These are phyloP conservation scores for Ustilago crameri DNA, from an alignment of 1,284 basidiomycete species.

Conservation along the genomic window DNA sequence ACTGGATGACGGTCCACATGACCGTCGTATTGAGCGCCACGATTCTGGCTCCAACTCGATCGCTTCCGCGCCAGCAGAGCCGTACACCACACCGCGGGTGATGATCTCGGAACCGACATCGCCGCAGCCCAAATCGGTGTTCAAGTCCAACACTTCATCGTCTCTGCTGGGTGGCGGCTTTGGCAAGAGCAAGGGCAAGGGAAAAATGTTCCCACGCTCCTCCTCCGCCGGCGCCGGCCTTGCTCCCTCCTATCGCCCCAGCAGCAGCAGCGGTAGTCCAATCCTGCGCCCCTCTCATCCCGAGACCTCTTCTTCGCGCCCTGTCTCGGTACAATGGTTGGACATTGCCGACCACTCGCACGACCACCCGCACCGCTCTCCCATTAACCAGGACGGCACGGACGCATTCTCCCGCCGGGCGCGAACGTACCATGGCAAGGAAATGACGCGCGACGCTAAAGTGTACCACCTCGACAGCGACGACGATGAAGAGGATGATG, in stretches of 20 bases:
- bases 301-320: constrained; percentile 1
- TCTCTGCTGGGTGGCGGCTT: constrained; percentile 22
- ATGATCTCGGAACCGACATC: constrained; percentile 44
- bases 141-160: constrained; percentile 17
- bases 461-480: constrained; percentile 11
- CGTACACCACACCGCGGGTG: constrained; percentile 25
- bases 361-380: constrained; percentile 12
- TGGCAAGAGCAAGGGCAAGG: constrained; percentile 23
- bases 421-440: constrained; percentile 27
- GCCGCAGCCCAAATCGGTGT: constrained; percentile 5
- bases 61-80: constrained; percentile 10
- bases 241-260: constrained; percentile 13
- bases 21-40: constrained; percentile 4
- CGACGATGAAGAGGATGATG: constrained; percentile 10
- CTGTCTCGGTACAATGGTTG: constrained; percentile 49
- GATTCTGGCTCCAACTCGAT: constrained; percentile 1
- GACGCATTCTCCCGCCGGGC: constrained; percentile 27
- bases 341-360: constrained; percentile 41
- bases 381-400: constrained; percentile 30
- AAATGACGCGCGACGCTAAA: constrained; percentile 21
- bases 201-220: constrained; percentile 47
- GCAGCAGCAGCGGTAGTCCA: constrained; percentile 14
- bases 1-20: constrained; percentile 9
- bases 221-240: constrained; percentile 46
- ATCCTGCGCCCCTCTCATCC: constrained; percentile 25